Evolutionary conservation across 257 asterid species (phyloP).

Genomic region (Paraleonurus japonicus): DNA sequence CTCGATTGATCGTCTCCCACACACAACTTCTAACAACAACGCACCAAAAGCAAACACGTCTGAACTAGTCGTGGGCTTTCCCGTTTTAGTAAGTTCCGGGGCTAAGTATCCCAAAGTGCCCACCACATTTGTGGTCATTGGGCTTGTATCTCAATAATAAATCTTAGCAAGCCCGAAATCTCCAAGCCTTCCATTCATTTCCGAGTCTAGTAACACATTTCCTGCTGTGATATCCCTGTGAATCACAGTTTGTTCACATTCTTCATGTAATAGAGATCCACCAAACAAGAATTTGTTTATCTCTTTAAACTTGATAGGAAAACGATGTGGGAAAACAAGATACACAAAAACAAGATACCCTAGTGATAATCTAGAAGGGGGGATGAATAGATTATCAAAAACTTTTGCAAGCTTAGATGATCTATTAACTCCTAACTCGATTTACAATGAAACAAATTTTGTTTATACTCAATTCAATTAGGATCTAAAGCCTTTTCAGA

Average conservation of each 20-base stretch:
- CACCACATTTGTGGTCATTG: conserved; percentile 66
- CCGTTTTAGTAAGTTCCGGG: conserved; percentile 71
- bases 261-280: conserved; percentile 79
- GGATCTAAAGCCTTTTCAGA: no score
- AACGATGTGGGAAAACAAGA: no score
- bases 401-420: no score
- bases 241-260: conserved; percentile 74
- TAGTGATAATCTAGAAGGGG: no score
- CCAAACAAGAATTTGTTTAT: no score
- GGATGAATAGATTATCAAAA: no score
- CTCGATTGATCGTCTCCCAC: conserved; percentile 80
- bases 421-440: no score
- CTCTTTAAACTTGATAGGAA: no score
- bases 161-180: conserved; percentile 81
- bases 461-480: no score
- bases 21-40: conserved; percentile 59
- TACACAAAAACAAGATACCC: no score
- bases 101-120: conserved; percentile 80
- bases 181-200: conserved; percentile 60
- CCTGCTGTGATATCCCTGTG: conserved; percentile 78
- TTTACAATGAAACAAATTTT: no score
- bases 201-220: conserved; percentile 61
- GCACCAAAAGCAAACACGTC: conserved; percentile 83
- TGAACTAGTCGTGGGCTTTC: conserved; percentile 62
- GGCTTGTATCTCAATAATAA: conserved; percentile 51